Conservation (phyloP, 495 filamentous ascomycete species). For the Aspergillus bridgeri region DNA sequence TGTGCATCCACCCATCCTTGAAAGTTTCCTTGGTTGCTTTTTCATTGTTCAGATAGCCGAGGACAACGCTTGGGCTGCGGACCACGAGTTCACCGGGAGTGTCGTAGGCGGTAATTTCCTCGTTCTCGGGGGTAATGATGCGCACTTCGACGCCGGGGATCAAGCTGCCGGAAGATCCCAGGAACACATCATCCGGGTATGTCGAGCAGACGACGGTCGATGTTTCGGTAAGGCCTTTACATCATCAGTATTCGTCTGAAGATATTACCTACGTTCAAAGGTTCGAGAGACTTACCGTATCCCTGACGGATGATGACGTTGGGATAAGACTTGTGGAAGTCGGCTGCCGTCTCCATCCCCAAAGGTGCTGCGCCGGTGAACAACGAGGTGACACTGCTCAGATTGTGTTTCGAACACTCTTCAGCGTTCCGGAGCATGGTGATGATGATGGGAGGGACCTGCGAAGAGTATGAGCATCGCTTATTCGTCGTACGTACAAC, state of each 20-base stretch:
- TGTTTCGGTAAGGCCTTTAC: slow-evolving; percentile 74
- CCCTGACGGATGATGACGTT: slow-evolving; percentile 68
- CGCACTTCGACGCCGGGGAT: slow-evolving; percentile 64
- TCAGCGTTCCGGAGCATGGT: slow-evolving; percentile 67
- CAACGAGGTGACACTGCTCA: slow-evolving; percentile 62
- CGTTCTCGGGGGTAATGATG: slow-evolving; percentile 67
- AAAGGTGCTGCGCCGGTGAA: slow-evolving; percentile 85
- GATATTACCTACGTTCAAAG: not conserved
- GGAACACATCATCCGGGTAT: slow-evolving; percentile 61
- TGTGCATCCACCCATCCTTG: slow-evolving; percentile 75
- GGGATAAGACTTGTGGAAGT: slow-evolving; percentile 63
- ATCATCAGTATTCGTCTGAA: slow-evolving; percentile 11
- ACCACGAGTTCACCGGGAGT: slow-evolving; percentile 78
- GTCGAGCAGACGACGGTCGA: slow-evolving; percentile 69
- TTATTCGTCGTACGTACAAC: too few relatives aligned
- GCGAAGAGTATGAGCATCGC: not conserved
- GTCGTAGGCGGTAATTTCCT: slow-evolving; percentile 72
- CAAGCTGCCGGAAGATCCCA: slow-evolving; percentile 72
- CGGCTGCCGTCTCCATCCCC: slow-evolving; percentile 71
- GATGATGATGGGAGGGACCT: slow-evolving; percentile 87
- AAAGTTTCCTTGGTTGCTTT: slow-evolving; percentile 80
- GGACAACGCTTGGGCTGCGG: slow-evolving; percentile 69
- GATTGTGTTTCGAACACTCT: slow-evolving; percentile 64
- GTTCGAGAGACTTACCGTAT: slow-evolving; percentile 57
- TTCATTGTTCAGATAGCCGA: slow-evolving; percentile 84